Percentiles rank a stretch among this genome's conserved stretches.
Evolutionary conservation across 768 basidiomycete species (phyloP).

Genomic region (Leccinum aurantiacum): DNA sequence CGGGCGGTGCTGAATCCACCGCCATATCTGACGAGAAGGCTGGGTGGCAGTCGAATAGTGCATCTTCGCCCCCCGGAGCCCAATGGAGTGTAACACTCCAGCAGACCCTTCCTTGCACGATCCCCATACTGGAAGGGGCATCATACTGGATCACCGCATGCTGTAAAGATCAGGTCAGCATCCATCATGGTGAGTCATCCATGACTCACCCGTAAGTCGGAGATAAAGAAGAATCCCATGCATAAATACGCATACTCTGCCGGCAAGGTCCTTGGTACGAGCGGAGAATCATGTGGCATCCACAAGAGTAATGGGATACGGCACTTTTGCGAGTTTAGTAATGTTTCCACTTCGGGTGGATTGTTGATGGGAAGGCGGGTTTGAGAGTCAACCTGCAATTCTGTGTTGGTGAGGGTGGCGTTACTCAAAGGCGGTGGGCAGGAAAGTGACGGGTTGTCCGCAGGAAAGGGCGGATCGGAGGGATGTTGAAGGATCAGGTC

Average conservation of each 20-base stretch:
- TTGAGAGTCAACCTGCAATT: neutral
- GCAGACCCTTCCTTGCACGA: constrained; percentile 35
- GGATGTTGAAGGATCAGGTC: neutral
- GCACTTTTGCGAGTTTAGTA: constrained; percentile 41
- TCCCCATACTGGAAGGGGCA: neutral
- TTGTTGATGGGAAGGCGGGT: constrained; percentile 26
- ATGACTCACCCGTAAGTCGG: constrained; percentile 38
- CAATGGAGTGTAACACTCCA: constrained; percentile 51
- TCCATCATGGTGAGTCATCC: neutral
- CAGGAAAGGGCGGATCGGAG: neutral
- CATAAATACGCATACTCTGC: constrained; percentile 42
- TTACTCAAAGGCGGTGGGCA: neutral
- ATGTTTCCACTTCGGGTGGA: constrained; percentile 43
- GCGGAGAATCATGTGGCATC: constrained; percentile 34
- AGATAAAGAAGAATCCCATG: constrained; percentile 49
- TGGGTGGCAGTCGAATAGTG: constrained; percentile 15
- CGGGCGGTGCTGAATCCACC: neutral
- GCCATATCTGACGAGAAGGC: neutral
- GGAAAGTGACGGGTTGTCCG: neutral
- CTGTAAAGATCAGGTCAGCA: constrained; percentile 14
- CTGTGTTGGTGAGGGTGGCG: neutral
- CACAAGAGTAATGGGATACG: constrained; percentile 43
- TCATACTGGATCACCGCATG: constrained; percentile 10
- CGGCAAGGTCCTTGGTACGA: constrained; percentile 28
- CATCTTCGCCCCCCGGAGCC: constrained; percentile 50